Base-by-base conservation (phyloP, 2,329 filamentous ascomycete genomes). In the Colletotrichum noveboracense region DNA sequence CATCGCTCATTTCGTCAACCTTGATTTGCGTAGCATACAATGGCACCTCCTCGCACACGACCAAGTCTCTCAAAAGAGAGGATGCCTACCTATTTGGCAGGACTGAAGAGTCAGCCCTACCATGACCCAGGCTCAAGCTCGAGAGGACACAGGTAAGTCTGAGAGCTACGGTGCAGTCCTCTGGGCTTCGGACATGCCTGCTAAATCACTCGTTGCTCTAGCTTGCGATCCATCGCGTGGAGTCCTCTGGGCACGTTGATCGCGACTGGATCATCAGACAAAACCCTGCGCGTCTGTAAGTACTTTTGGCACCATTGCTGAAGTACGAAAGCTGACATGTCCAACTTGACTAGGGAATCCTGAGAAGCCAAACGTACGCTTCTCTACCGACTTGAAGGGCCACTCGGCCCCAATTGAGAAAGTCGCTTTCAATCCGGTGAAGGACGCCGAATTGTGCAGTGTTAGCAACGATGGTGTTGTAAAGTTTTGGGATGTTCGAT, bases 141-240 rank as follows among this genome's bases (percentile, higher is more conserved):
- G 28, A 87, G 91, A 78, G 89, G 89, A 74, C 89, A 92, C 78
- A 90, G 89, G 91, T 93, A 85, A 78, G 89, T 85, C 75, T 16
- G 62, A 64, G n/a, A 32, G 5, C 30, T n/a, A 18, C 18, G 66
- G 72, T 80, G 81, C 70, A 18, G 18, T 61, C n/a, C 24, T 28
- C 56, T 28, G 9, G 24, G 70, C 9, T 48, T 48, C 38, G 52
- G 52, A 56, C 52, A 26, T 56, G 24, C 24, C 24, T 66, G 48
- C 79, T 80, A 71, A 80, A 58, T 26, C 10, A 21, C 56, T 38
- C 30, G 36, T 61, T 32, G 28, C 36, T 73, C 70, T 78, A 95
- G 93, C 77, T 89, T 97, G 72, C 92, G 94, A 55, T 93, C 94
- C 3, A 93, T 98, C 78, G 93, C 94, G 52, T 98, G 96, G 96